Evolutionary conservation across 208 protist species (phyloP).

Genomic region (Leishmania lainsoni): DNA sequence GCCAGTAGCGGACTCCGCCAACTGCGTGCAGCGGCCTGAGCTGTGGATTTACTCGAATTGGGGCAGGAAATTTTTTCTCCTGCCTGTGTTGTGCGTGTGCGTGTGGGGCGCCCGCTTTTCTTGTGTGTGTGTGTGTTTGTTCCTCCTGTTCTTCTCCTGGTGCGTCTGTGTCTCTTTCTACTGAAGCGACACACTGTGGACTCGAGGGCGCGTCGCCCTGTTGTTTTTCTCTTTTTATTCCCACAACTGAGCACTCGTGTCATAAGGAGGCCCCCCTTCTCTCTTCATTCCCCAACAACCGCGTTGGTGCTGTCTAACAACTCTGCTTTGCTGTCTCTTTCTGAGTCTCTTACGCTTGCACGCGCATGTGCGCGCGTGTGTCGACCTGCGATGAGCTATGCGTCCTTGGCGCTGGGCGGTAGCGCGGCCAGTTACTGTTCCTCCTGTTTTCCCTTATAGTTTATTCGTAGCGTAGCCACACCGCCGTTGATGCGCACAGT

Average conservation of each 20-base stretch:
- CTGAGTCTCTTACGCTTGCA: neutral
- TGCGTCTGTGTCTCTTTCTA: neutral
- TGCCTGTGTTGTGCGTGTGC: neutral
- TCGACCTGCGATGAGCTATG: neutral
- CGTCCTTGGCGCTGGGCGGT: neutral
- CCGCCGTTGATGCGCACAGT: neutral
- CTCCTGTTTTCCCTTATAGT: neutral
- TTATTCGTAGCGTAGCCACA: constrained; percentile 1
- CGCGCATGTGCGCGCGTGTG: neutral
- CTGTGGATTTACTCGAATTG: neutral
- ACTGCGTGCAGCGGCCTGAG: neutral
- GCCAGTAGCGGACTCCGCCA: neutral
- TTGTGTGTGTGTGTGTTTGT: neutral
- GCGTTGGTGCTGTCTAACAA: neutral
- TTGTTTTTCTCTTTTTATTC: neutral
- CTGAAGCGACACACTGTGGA: neutral
- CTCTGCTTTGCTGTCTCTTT: neutral
- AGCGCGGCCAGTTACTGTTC: neutral
- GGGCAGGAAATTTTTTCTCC: neutral
- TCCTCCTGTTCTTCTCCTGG: neutral
- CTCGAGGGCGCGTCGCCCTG: neutral
- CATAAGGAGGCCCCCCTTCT: neutral
- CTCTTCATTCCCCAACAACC: neutral
- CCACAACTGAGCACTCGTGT: neutral
- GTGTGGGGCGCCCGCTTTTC: neutral